Percentiles rank a stretch among this genome's conserved stretches.
Conservation (phyloP, 2,329 filamentous ascomycete genomes). For the Endoconidiophora polonica region DNA sequence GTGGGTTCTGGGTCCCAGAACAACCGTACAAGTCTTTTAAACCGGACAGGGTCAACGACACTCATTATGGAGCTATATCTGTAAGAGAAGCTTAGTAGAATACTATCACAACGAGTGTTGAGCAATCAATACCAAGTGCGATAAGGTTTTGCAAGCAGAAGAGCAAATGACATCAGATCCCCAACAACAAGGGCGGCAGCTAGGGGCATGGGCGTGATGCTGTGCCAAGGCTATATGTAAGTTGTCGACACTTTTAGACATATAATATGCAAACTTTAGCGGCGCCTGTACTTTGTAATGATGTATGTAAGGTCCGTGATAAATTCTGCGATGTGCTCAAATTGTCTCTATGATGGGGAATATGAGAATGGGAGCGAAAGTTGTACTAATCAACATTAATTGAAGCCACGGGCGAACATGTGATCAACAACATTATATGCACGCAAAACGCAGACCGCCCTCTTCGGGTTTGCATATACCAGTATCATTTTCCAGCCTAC, state of each 20-base stretch:
- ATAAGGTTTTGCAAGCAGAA: not conserved
- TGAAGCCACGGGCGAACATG: no score
- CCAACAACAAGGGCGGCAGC: no score
- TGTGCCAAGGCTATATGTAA: not conserved
- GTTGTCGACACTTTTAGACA: not conserved
- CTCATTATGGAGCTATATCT: slow-evolving; percentile 19
- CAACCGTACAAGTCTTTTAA: slow-evolving; percentile 70
- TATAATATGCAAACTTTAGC: no score
- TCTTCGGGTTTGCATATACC: no score
- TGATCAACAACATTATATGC: no score
- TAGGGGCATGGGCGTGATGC: not conserved
- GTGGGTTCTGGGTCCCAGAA: slow-evolving; percentile 82
- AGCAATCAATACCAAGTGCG: not conserved
- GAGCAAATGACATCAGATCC: slow-evolving; percentile 9
- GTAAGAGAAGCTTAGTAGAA: not conserved
- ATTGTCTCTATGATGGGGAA: no score
- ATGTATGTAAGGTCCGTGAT: not conserved
- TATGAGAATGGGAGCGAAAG: no score
- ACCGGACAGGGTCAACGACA: slow-evolving; percentile 56
- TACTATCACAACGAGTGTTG: not conserved
- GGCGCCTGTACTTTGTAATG: not conserved
- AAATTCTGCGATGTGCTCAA: no score
- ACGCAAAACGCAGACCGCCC: no score
- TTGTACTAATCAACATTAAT: no score
- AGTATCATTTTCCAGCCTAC: no score